These are phyloP conservation scores for Penicillium carneum DNA, from an alignment of 2,329 filamentous ascomycete genomes.

Conservation along the genomic window DNA sequence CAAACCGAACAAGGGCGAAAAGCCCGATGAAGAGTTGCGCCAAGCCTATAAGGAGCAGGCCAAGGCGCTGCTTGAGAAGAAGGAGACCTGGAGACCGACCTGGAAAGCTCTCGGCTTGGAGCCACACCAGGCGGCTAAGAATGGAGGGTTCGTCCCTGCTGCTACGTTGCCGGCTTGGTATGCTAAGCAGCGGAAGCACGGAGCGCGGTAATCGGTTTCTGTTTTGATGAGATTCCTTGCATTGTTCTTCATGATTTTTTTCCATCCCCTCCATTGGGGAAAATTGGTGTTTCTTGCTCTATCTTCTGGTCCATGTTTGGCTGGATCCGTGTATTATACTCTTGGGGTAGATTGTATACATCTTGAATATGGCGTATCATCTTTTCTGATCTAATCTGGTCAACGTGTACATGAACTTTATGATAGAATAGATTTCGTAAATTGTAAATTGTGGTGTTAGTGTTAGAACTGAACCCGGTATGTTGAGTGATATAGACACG, in stretches of 20 bases:
- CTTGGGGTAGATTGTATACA: constrained; percentile 25
- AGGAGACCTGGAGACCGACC: constrained; percentile 66
- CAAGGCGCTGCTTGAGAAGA: constrained; percentile 66
- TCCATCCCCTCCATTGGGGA: constrained; percentile 17
- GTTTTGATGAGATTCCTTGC: constrained; percentile 18
- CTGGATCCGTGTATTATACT: constrained; percentile 24
- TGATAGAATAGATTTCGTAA: neutral
- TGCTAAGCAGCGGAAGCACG: constrained; percentile 22
- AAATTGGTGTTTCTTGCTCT: constrained; percentile 30
- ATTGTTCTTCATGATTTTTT: constrained; percentile 27
- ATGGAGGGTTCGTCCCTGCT: constrained; percentile 1
- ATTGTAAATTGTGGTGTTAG: neutral
- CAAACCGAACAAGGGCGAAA: constrained; percentile 41
- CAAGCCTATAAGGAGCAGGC: constrained; percentile 66
- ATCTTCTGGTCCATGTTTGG: constrained; percentile 22
- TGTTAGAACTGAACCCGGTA: neutral
- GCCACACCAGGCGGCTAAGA: constrained; percentile 34
- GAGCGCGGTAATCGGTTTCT: constrained; percentile 17
- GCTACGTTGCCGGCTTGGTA: constrained; percentile 18
- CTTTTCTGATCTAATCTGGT: constrained; percentile 20
- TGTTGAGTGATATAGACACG: constrained; percentile 22
- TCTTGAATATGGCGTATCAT: constrained; percentile 18
- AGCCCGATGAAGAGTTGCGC: constrained; percentile 41
- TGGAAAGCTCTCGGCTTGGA: constrained; percentile 55
- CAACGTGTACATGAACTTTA: constrained; percentile 12